A percentile compares a stretch with the other conserved stretches of the same genome.
These are phyloP conservation scores for Saturnispora kantuleensis DNA, from an alignment of 805 yeast genomes.

Conservation along the genomic window DNA sequence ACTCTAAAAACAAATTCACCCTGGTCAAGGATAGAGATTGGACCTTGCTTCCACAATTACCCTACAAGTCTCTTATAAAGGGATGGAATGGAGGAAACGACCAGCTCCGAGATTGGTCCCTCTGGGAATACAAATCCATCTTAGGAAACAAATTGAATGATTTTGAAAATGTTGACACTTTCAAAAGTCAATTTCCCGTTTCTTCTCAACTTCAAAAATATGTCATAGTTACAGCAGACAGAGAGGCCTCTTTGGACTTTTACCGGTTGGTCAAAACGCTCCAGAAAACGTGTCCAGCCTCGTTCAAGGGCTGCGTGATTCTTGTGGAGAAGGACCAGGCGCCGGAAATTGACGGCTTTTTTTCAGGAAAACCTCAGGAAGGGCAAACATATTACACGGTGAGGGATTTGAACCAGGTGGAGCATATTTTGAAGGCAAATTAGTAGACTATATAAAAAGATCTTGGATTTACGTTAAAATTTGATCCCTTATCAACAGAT, in stretches of 20 bases:
- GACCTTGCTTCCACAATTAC: slow-evolving; percentile 14
- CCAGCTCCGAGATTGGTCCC: slow-evolving; percentile 1
- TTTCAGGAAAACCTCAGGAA: no score
- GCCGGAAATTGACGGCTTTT: neutral
- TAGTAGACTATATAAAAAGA: no score
- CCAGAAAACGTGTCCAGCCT: slow-evolving; percentile 4
- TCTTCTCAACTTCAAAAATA: slow-evolving; percentile 9
- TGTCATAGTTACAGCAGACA: slow-evolving; percentile 18
- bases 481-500: no score
- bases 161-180: slow-evolving; percentile 12
- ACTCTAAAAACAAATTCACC: slow-evolving; percentile 15
- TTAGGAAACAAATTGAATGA: slow-evolving; percentile 17
- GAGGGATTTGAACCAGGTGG: no score
- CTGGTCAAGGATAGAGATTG: slow-evolving; percentile 18
- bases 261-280: slow-evolving; percentile 17
- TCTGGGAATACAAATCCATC: slow-evolving; percentile 13
- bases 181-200: slow-evolving; percentile 8
- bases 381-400: no score
- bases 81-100: slow-evolving; percentile 1
- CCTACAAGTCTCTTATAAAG: slow-evolving; percentile 9
- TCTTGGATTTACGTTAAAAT: neutral
- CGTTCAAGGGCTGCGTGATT: slow-evolving; percentile 17
- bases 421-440: no score
- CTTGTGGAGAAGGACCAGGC: slow-evolving; percentile 10
- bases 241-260: slow-evolving; percentile 19